Percentiles rank a stretch among this genome's conserved stretches.
phyloP scores from a whole-genome alignment of 495 filamentous ascomycete species.

The Neurospora terricola region DNA sequence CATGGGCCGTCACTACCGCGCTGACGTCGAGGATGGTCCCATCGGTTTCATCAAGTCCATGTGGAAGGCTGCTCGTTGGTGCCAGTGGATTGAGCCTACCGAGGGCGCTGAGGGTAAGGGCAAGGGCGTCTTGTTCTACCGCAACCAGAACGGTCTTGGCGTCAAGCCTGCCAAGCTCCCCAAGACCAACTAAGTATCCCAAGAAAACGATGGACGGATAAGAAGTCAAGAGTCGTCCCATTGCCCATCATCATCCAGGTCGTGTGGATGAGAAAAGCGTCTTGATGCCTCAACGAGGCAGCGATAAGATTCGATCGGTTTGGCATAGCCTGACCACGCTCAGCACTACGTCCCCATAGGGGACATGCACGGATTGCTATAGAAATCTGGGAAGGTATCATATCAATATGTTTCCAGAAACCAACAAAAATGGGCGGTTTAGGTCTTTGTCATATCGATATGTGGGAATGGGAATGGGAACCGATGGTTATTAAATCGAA shows the following conservation, averaged over 20 bases:
- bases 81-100: conserved; percentile 64
- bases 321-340: background rate
- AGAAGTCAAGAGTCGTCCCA: background rate
- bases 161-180: conserved; percentile 39
- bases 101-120: conserved; percentile 55
- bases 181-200: background rate
- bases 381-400: background rate
- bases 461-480: background rate
- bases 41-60: conserved; percentile 55
- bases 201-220: background rate
- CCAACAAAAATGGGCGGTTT: background rate
- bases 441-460: background rate
- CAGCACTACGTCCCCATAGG: background rate
- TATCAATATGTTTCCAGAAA: background rate
- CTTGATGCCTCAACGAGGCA: background rate
- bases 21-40: conserved; percentile 51
- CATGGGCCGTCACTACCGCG: conserved; percentile 73
- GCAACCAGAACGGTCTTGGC: conserved; percentile 69
- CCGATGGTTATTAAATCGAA: background rate
- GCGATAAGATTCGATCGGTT: background rate
- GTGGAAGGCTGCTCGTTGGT: conserved; percentile 56
- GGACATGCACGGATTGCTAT: background rate
- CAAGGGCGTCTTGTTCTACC: conserved; percentile 59
- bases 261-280: background rate
- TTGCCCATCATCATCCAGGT: background rate